A percentile compares a stretch with the other conserved stretches of the same genome.
Evolutionary conservation across 2,329 filamentous ascomycete species (phyloP).

Genomic region (Pseudofabraea citricarpa): DNA sequence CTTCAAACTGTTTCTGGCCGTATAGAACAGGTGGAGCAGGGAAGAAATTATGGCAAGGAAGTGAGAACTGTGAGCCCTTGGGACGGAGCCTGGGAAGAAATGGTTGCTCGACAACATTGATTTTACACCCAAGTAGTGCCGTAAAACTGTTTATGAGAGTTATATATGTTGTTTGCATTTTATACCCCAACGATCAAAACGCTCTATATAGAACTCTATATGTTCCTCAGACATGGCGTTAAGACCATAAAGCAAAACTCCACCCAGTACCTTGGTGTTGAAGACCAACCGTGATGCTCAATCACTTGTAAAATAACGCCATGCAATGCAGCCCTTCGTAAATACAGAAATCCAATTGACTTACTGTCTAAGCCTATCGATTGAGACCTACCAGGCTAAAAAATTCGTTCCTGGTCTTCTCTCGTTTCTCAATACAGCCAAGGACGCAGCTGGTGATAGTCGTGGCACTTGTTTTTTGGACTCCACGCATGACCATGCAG

Average conservation of each 20-base stretch:
- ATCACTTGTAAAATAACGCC: no score
- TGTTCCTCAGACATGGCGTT: slow-evolving; percentile 23
- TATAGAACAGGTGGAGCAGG: slow-evolving; percentile 40
- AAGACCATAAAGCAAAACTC: slow-evolving; percentile 26
- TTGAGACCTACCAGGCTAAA: slow-evolving; percentile 72
- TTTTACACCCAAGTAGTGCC: no score
- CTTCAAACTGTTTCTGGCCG: slow-evolving; percentile 20
- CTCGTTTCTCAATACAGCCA: slow-evolving; percentile 88
- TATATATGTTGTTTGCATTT: no score
- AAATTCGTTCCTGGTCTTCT: slow-evolving; percentile 95
- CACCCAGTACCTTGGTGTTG: slow-evolving; percentile 24
- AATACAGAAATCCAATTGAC: slow-evolving; percentile 4
- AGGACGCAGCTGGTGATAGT: slow-evolving; percentile 97
- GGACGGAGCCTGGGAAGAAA: background rate
- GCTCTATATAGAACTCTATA: no score
- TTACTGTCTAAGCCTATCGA: slow-evolving; percentile 29
- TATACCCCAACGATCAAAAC: no score
- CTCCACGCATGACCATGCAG: slow-evolving; percentile 99
- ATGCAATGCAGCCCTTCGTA: slow-evolving; percentile 9
- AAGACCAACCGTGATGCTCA: no score
- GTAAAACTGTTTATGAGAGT: no score
- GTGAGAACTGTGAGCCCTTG: background rate
- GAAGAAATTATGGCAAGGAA: background rate
- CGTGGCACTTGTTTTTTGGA: slow-evolving; percentile 80
- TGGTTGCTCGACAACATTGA: background rate